A percentile compares a stretch with the other conserved stretches of the same genome.
Evolutionary conservation across 257 asterid species (phyloP).

Genomic region (Galeopsis tetrahit): DNA sequence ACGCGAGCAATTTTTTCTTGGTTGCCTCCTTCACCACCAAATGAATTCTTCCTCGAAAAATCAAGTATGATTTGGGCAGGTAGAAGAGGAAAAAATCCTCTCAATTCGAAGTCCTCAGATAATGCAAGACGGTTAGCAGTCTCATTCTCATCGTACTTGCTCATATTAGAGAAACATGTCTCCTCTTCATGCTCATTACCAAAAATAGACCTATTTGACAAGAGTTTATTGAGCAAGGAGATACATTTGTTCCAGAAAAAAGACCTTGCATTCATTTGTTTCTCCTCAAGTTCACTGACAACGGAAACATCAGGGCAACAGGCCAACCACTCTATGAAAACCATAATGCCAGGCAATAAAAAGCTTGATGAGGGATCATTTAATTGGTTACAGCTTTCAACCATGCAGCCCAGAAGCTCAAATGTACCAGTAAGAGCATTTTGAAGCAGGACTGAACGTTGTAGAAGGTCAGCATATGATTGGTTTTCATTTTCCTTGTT

Average conservation of each 20-base stretch:
- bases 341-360: slow-evolving; percentile 79
- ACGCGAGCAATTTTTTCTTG: slow-evolving; percentile 65
- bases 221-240: slow-evolving; percentile 62
- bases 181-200: slow-evolving; percentile 55
- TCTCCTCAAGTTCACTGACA: slow-evolving; percentile 66
- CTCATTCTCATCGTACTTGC: slow-evolving; percentile 71
- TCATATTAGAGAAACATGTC: slow-evolving; percentile 71
- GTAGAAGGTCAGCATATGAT: slow-evolving; percentile 79
- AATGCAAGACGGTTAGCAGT: slow-evolving; percentile 71
- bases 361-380: slow-evolving; percentile 68
- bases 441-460: slow-evolving; percentile 84
- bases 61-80: slow-evolving; percentile 82
- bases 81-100: slow-evolving; percentile 79
- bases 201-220: slow-evolving; percentile 52
- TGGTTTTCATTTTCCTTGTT: slow-evolving; percentile 58
- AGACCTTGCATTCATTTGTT: slow-evolving; percentile 60
- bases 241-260: slow-evolving; percentile 74
- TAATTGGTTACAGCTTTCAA: slow-evolving; percentile 66
- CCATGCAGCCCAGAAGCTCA: slow-evolving; percentile 71
- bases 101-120: slow-evolving; percentile 78
- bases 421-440: slow-evolving; percentile 68
- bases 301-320: slow-evolving; percentile 70
- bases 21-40: slow-evolving; percentile 54
- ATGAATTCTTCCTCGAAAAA: slow-evolving; percentile 70
- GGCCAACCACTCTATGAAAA: slow-evolving; percentile 87